Conservation (phyloP, 2,329 filamentous ascomycete genomes). For the Fusarium sp. region DNA sequence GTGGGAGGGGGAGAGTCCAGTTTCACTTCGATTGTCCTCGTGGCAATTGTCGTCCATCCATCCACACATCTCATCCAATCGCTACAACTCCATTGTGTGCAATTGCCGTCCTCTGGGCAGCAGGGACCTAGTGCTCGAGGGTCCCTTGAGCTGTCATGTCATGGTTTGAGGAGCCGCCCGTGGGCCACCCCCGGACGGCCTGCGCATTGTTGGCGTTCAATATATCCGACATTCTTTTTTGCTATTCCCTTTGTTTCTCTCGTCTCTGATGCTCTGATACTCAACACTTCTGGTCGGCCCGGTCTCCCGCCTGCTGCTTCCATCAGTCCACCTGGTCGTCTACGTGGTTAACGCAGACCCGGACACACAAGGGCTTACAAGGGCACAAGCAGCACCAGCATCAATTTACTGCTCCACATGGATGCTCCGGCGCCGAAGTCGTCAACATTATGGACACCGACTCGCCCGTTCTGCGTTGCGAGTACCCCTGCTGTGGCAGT, state of each 20-base stretch:
- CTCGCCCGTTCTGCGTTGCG: conserved; percentile 23
- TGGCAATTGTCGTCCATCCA: conserved; percentile 5
- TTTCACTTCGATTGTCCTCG: not conserved
- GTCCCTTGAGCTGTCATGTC: conserved; percentile 20
- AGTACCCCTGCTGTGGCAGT: conserved; percentile 33
- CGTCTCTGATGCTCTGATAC: not conserved
- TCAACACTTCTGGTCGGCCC: conserved; percentile 10
- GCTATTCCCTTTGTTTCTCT: conserved; percentile 3
- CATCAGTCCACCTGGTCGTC: conserved; percentile 30
- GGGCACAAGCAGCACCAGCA: conserved; percentile 16
- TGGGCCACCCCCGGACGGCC: not conserved
- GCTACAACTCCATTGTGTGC: conserved; percentile 8
- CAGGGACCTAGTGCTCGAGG: conserved; percentile 9
- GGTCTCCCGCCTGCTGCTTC: conserved; percentile 17
- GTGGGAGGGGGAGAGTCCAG: not conserved
- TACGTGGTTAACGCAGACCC: conserved; percentile 30
- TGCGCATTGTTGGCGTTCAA: not conserved
- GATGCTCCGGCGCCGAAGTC: conserved; percentile 29
- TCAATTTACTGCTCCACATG: conserved; percentile 28
- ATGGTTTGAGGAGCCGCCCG: conserved; percentile 9
- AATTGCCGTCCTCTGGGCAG: conserved; percentile 6
- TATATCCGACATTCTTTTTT: conserved; percentile 1
- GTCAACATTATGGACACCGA: conserved; percentile 19
- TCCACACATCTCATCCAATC: conserved; percentile 3
- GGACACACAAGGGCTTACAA: conserved; percentile 4